Evolutionary conservation across 441 rosid species (phyloP), one percentile per base, ranked within the genome.

Genomic region (Capsella rubella): DNA sequence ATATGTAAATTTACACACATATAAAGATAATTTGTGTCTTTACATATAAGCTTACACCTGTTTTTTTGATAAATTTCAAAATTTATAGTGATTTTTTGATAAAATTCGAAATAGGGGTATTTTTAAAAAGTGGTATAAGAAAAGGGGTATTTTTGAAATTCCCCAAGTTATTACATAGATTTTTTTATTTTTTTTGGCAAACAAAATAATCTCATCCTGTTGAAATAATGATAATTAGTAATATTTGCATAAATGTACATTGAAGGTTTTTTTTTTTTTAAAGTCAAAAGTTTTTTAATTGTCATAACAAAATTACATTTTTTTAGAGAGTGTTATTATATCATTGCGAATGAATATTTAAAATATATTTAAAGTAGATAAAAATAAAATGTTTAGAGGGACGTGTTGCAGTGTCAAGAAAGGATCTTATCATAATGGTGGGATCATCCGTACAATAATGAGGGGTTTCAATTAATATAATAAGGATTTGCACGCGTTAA

Each of bases 401-500:
- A 69, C 75, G 79, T 76, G 66, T 63, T 54, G 31, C 66, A 55
- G 61, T 53, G 74, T 63, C 28, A 46, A 13, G 43, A 53, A 43
- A 59, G 53, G 45, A n/a, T 76, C 53, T 69, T 45, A 21, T 21
- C 39, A 69, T 46, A 55, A 47, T 55, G 66, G 75, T 64, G 66
- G 64, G 57, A 55, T 64, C 46, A 15, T 71, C 76, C 80, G 80
- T 77, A 77, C 73, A 51, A 50, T 71, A 58, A 57, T 64, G 67
- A 50, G 16, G 55, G 25, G 25, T 21, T 50, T 46, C 6, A 65
- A 25, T 77, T 58, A 50, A 64, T 1, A 71, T 21, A 77, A 34
- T 43, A 71, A 56, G 46, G 70, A 27, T 56, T 53, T 55, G 78
- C 78, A 74, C 67, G 78, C 78, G 61, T 74, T 66, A 31, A 71